Evolutionary conservation across 148 eudicot species (phyloP), one percentile per base, ranked within the genome.

Genomic region (Cornus controversa): DNA sequence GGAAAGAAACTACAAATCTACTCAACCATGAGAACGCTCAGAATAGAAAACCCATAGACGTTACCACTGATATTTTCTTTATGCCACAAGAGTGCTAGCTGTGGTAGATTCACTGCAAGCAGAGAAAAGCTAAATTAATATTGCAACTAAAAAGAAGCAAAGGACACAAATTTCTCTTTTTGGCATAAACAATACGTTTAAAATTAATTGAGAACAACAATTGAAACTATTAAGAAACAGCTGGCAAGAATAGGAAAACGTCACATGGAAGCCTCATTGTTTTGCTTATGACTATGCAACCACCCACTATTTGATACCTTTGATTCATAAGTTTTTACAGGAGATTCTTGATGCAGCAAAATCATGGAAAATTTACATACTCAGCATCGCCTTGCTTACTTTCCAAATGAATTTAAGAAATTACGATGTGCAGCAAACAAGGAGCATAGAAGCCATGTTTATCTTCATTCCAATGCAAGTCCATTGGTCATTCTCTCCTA

Each of bases 51-150:
- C 22, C n/a, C 23, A 57, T n/a, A 60, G 25, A 18, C 22, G 64
- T 60, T n/a, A 4, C 25, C 27, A 15, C 13, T 25, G 10, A 26
- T 18, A 75, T 42, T 54, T 27, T 40, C 50, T 15, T 76, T 78
- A 78, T n/a, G 81, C 81, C 58, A 78, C 81, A 65, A 78, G 81
- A 6, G 81, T 78, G 69, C 81, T 78, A 13, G 76, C 81, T 47
- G 81, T 78, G 81, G 81, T 78, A 14, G 81, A 78, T 50, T 78
- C 76, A 36, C 81, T 78, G 76, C 75, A 78, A 78, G 18, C 31
- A 78, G 2, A 57, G 40, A n/a, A 6, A 14, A 69, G 22, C 1
- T 20, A 0, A n/a, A n/a, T 22, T 3, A 18, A 20, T 60, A 60
- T 60, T 6, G 64, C 8, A n/a, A n/a, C 8, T 60, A n/a, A 60